A percentile compares a stretch with the other conserved stretches of the same genome.
These are phyloP conservation scores for Microcos paniculata DNA, from an alignment of 345 rosid species.

Conservation along the genomic window DNA sequence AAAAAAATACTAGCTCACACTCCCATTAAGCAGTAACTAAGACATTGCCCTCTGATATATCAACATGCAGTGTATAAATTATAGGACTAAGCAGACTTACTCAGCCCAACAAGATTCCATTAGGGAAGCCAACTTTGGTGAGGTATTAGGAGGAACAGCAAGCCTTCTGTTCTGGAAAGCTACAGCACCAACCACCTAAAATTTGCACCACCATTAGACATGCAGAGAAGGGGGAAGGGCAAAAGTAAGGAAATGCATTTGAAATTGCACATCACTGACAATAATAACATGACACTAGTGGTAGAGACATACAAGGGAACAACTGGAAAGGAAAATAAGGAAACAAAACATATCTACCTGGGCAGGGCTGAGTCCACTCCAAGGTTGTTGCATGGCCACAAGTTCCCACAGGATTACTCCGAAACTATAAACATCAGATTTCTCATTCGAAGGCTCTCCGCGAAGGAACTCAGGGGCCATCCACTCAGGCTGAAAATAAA, in stretches of 20 bases:
- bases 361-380: constrained; percentile 91
- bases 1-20: no score
- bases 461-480: constrained; percentile 99
- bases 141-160: constrained; percentile 64
- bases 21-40: not conserved
- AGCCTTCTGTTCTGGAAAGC: constrained; percentile 98
- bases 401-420: constrained; percentile 97
- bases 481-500: constrained; percentile 94
- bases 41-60: not conserved
- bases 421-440: constrained; percentile 91
- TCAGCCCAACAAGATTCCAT: constrained; percentile 98
- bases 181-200: constrained; percentile 95
- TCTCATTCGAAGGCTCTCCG: constrained; percentile 96
- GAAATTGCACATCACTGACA: not conserved
- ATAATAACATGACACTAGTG: not conserved
- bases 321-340: not conserved
- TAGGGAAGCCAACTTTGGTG: constrained; percentile 73
- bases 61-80: not conserved
- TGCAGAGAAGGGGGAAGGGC: not conserved
- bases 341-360: constrained; percentile 50
- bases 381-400: constrained; percentile 85
- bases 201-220: constrained; percentile 1
- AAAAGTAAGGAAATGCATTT: not conserved
- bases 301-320: not conserved
- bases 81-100: constrained; percentile 35